Conservation (phyloP, 306 rosid species). For the Prunus padus region DNA sequence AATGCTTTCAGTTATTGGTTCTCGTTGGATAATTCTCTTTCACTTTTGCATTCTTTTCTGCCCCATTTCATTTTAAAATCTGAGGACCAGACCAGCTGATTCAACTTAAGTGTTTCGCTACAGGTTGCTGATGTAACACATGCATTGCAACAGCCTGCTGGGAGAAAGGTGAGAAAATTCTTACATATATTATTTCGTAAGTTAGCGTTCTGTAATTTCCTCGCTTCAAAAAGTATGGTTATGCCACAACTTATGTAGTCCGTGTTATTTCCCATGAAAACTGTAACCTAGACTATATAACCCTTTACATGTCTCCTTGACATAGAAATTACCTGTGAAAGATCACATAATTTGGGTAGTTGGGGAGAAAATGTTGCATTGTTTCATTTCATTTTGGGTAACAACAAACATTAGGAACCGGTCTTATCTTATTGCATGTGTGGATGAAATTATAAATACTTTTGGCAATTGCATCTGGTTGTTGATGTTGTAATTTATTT, state of each 20-base stretch:
- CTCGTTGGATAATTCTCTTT: background rate
- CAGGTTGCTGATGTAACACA: conserved; percentile 96
- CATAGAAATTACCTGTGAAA: background rate
- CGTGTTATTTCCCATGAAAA: background rate
- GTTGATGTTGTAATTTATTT: background rate
- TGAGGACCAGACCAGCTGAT: conserved; percentile 22
- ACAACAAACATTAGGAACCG: background rate
- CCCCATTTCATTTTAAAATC: conserved; percentile 12
- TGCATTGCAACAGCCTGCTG: conserved; percentile 96
- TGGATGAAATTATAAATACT: no score
- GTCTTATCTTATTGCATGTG: background rate
- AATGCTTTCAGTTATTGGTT: background rate
- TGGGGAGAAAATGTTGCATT: background rate
- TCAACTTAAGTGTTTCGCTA: conserved; percentile 13
- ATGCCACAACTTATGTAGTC: background rate
- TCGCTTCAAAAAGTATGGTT: background rate
- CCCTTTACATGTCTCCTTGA: background rate
- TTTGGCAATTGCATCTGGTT: background rate
- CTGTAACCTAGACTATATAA: background rate
- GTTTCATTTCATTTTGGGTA: background rate
- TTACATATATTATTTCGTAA: background rate
- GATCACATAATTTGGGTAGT: background rate
- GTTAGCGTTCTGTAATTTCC: background rate
- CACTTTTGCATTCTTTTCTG: background rate
- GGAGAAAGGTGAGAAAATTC: conserved; percentile 64